Base-by-base conservation (phyloP, 257 asterid species). In the Echites panduratus region DNA sequence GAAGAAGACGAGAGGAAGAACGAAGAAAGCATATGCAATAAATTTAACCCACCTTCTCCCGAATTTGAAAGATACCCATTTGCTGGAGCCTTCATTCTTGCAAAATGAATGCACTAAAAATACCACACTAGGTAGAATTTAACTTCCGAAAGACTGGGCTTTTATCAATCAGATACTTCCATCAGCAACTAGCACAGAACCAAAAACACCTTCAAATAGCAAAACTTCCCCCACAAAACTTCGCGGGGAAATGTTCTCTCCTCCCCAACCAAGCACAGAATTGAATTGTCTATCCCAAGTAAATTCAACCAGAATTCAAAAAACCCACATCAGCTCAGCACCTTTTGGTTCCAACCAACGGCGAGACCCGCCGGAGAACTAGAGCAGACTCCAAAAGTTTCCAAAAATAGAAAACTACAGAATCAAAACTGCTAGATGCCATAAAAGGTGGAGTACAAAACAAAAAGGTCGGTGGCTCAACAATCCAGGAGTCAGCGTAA, bases 61-160 rank as follows among this genome's bases (percentile, higher is more conserved):
- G 98, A 77, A 87, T 88, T 93, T 73, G 90, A 81, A 81, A 85
- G 68, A 79, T 81, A 89, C 61, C 91, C 98, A 76, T 77, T 84
- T 59, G 95, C 73, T 74, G 96, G 88, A 70, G 93, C 82, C 94
- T 89, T 94, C 98, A 89, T 94, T 75, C 75, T 78, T 43, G 48
- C 82, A 71, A 77, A 67, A 48, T 53, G 63, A 61, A 67, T 73
- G 49, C 76, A 77, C 75, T 29, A n/a, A 52, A 7, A 74, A 59
- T 54, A 58, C 82, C 80, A 75, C 62, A 71, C 16, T 13, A 29
- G 26, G 56, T 19, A 63, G n/a, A 52, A 70, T 48, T 69, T 64
- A 76, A 63, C 75, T 74, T 58, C 81, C 70, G 61, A 77, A 26
- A 73, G 40, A 73, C 77, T 71, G 65, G 58, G 43, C 22, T 66